Base-by-base conservation (phyloP, 495 filamentous ascomycete species). In the Platismatia glauca region DNA sequence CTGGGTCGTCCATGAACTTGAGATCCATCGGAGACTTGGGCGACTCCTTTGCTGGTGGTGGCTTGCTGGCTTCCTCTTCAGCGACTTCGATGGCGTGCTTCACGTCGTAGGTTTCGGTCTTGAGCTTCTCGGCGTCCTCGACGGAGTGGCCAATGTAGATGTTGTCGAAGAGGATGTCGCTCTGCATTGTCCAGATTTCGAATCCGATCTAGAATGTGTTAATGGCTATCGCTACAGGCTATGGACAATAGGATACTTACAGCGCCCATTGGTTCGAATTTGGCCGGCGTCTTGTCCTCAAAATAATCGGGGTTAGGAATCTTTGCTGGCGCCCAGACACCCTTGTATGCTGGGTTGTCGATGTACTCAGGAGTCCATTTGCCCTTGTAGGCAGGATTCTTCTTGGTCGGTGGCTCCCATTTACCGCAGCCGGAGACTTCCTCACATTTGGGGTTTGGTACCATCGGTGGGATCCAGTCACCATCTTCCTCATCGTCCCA, bases 401-500 rank as follows among this genome's bases (percentile, higher is more conserved):
- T 90, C 77, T 87, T 97, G 84, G 89, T 83, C 60, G 95, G 95
- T 74, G 86, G 84, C 69, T 85, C 81, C 95, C 95, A 99, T 73
- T 87, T 82, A 70, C 95, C 95, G 75, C 94, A 97, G 70, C 95
- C 95, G 78, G 93, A 91, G 66, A 80, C 88, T 57, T 97, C 92
- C 64, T 86, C 84, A 72, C 95, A 97, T 85, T 95, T 95, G 74
- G 94, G 89, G 85, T 97, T 97, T 71, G 89, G 82, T 48, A 97
- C 85, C 62, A 85, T 90, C n/a, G 95, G 95, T 37, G 94, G 79
- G 68, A 97, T 76, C 91, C 92, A 99, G 79, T 99, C 95, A 72
- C 95, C 95, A 79, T 99, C 95, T 78, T 99, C 95, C 81, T 97
- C 95, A 63, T 97, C 94, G 79, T 97, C 94, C 95, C 95, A 99